A percentile compares a stretch with the other conserved stretches of the same genome.
These are phyloP conservation scores for Stereum hirsutum DNA, from an alignment of 1,284 basidiomycete genomes.

Conservation along the genomic window DNA sequence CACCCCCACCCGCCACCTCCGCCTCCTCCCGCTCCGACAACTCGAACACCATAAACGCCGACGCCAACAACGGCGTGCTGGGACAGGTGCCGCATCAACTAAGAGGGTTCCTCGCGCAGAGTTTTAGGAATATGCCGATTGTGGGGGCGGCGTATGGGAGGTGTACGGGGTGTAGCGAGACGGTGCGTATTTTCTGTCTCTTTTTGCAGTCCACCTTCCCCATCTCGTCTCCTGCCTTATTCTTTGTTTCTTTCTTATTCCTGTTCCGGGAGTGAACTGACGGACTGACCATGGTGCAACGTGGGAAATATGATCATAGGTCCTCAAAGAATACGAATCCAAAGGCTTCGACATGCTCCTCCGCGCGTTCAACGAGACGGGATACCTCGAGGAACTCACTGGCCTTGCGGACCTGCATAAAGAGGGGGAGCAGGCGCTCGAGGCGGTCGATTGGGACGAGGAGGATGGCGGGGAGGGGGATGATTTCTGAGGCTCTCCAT, in stretches of 20 bases:
- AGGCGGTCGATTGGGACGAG: slow-evolving; percentile 71
- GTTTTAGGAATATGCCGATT: slow-evolving; percentile 81
- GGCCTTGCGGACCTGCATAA: slow-evolving; percentile 80
- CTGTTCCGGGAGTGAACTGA: too few species aligned
- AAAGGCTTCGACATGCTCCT: slow-evolving; percentile 76
- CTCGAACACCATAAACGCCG: slow-evolving; percentile 18
- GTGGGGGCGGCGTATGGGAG: slow-evolving; percentile 80
- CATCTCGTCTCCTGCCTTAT: too few species aligned
- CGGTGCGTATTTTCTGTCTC: slow-evolving; percentile 32
- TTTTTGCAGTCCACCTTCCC: too few species aligned
- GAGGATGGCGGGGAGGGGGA: slow-evolving; percentile 57
- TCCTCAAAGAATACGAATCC: slow-evolving; percentile 67
- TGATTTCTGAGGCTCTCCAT: slow-evolving; percentile 13
- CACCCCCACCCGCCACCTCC: slow-evolving; percentile 59
- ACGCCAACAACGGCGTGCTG: slow-evolving; percentile 46
- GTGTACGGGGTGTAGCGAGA: slow-evolving; percentile 88
- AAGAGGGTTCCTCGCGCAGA: slow-evolving; percentile 79
- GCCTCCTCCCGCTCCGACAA: slow-evolving; percentile 38
- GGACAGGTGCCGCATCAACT: slow-evolving; percentile 92
- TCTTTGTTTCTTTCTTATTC: too few species aligned
- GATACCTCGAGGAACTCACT: slow-evolving; percentile 76
- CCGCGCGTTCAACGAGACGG: slow-evolving; percentile 78
- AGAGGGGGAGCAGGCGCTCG: slow-evolving; percentile 71
- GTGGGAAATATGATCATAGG: slow-evolving; percentile 30
- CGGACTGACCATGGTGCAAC: too few species aligned